Conservation (phyloP, 2,329 filamentous ascomycete species). For the Colletotrichum karsti region DNA sequence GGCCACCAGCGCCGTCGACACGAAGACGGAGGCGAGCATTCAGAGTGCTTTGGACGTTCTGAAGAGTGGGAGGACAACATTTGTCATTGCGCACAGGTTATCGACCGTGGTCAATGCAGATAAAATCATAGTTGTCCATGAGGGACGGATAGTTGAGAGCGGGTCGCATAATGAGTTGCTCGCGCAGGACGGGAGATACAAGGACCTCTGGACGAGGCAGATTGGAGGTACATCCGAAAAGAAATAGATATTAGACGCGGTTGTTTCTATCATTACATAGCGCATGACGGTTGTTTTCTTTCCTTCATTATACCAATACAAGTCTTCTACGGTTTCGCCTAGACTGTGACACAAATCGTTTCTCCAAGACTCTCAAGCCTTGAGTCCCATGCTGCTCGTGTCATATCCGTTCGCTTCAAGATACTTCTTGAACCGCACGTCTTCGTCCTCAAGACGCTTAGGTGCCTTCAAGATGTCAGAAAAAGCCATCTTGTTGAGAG, state of each 20-base stretch:
- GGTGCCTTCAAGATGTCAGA: constrained; percentile 21
- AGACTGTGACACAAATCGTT: too few relatives aligned
- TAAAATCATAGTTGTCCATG: constrained; percentile 5
- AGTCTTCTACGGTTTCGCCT: too few relatives aligned
- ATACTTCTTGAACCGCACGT: constrained; percentile 31
- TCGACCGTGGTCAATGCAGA: constrained; percentile 12
- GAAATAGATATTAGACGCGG: not conserved
- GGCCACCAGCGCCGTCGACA: constrained; percentile 72
- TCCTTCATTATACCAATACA: not conserved
- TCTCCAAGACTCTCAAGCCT: too few relatives aligned
- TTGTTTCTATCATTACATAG: not conserved
- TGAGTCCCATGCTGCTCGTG: constrained; percentile 30
- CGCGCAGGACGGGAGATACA: constrained; percentile 56
- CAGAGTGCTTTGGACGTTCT: constrained; percentile 65
- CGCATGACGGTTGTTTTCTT: not conserved
- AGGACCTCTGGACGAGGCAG: constrained; percentile 60
- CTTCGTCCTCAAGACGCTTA: constrained; percentile 32
- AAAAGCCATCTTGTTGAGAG: not conserved
- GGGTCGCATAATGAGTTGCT: constrained; percentile 46
- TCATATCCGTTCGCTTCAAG: constrained; percentile 32
- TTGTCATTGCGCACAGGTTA: constrained; percentile 22
- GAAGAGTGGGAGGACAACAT: constrained; percentile 50
- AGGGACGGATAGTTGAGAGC: not conserved
- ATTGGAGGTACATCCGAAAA: constrained; percentile 8
- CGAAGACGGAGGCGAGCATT: constrained; percentile 70